These are phyloP conservation scores for Zoysia japonica DNA, from an alignment of 176 grass and related monocot genomes.

Conservation along the genomic window DNA sequence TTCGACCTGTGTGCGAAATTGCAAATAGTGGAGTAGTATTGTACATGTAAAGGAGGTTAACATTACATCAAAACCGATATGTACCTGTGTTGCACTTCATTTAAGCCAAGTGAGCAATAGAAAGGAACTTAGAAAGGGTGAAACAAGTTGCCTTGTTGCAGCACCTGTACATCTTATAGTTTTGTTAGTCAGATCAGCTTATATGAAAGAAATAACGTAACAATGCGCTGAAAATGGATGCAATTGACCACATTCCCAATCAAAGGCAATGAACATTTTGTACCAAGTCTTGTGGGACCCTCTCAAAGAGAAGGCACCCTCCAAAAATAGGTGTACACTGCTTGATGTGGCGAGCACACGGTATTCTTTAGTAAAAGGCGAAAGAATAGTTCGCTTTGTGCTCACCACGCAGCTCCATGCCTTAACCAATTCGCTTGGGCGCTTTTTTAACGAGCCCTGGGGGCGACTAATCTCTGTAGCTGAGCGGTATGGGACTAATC, in stretches of 20 bases:
- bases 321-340: conserved; percentile 32
- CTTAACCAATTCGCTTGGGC: fast-evolving
- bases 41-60: conserved; percentile 25
- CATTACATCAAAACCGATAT: conserved; percentile 13
- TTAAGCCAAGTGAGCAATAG: background rate
- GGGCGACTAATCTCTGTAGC: background rate
- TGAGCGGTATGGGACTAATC: conserved; percentile 38
- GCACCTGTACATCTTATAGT: background rate
- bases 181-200: too few species aligned
- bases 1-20: conserved; percentile 11
- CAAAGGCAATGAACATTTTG: background rate
- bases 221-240: too few species aligned
- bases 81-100: background rate
- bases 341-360: conserved; percentile 41
- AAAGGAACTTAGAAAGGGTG: background rate
- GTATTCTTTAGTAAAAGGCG: conserved; percentile 79
- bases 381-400: conserved; percentile 62
- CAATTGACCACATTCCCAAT: too few species aligned
- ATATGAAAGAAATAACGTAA: too few species aligned
- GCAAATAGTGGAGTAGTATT: background rate
- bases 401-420: conserved; percentile 31
- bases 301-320: conserved; percentile 24
- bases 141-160: background rate
- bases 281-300: background rate
- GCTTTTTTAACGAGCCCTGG: background rate